These are phyloP conservation scores for Phialocephala sp. DNA, from an alignment of 2,329 filamentous ascomycete genomes.

Conservation along the genomic window DNA sequence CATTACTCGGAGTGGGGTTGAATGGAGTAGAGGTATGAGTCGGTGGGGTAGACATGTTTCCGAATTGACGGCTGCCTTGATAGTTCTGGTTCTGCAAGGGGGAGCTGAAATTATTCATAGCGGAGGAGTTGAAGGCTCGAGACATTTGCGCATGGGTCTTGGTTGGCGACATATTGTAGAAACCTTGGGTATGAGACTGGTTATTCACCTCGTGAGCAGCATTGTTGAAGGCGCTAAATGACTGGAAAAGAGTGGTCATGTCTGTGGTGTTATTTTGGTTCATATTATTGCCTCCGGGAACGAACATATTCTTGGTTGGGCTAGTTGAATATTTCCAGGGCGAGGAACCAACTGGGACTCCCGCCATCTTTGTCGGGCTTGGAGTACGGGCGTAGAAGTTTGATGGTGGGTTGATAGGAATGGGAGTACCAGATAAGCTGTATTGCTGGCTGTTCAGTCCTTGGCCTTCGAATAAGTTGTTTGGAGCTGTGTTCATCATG, in stretches of 20 bases:
- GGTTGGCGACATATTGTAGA: not conserved
- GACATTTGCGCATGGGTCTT: slow-evolving; percentile 8
- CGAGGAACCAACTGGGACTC: no score
- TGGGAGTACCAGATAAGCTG: not conserved
- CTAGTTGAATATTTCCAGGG: not conserved
- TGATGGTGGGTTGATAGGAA: not conserved
- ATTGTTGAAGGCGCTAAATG: not conserved
- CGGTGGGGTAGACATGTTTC: not conserved
- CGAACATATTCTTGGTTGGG: not conserved
- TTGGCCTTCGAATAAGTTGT: not conserved
- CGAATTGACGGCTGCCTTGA: not conserved
- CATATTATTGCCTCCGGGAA: not conserved
- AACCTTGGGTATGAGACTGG: not conserved
- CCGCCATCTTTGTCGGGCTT: not conserved
- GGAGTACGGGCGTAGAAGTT: not conserved
- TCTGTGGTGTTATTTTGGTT: no score
- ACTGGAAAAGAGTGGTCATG: not conserved
- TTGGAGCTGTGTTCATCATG: not conserved
- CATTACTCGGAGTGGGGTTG: not conserved
- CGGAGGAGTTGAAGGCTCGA: not conserved
- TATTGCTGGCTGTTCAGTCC: not conserved
- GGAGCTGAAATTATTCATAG: not conserved
- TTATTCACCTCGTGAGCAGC: not conserved
- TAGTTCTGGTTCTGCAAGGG: not conserved
- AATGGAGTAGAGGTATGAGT: not conserved